These are phyloP conservation scores for Pinus albicaulis DNA, from an alignment of 75 land plant species.

Conservation along the genomic window DNA sequence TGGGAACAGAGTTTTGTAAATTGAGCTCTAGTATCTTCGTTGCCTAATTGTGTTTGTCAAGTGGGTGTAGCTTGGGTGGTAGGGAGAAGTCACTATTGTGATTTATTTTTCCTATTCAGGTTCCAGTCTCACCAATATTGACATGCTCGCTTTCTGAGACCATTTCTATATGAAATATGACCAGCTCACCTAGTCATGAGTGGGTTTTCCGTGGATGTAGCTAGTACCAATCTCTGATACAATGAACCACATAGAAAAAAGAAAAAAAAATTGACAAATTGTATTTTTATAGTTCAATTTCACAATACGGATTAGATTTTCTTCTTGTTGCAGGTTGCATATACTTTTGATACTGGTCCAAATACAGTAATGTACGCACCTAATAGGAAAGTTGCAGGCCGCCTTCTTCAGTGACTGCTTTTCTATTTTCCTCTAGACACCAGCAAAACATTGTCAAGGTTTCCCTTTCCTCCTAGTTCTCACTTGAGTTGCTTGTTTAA, in stretches of 20 bases:
- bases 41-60: neutral
- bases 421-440: conserved; percentile 78
- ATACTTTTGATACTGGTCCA: conserved; percentile 98
- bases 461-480: neutral
- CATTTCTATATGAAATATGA: too few species aligned
- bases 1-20: neutral
- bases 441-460: conserved; percentile 72
- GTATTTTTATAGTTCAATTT: neutral
- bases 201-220: too few species aligned
- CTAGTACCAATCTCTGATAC: too few species aligned
- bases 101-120: too few species aligned
- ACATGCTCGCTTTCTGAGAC: too few species aligned
- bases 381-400: conserved; percentile 54
- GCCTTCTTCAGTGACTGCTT: conserved; percentile 72
- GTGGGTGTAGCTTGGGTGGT: too few species aligned
- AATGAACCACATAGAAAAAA: too few species aligned
- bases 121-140: too few species aligned
- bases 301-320: neutral
- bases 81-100: too few species aligned
- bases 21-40: neutral
- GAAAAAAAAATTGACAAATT: neutral
- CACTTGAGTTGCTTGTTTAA: neutral
- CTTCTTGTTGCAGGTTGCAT: conserved; percentile 68
- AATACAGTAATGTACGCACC: conserved; percentile 89
- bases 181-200: too few species aligned